Evolutionary conservation across 2,329 filamentous ascomycete species (phyloP).

Genomic region (Lachnellula willkommii): DNA sequence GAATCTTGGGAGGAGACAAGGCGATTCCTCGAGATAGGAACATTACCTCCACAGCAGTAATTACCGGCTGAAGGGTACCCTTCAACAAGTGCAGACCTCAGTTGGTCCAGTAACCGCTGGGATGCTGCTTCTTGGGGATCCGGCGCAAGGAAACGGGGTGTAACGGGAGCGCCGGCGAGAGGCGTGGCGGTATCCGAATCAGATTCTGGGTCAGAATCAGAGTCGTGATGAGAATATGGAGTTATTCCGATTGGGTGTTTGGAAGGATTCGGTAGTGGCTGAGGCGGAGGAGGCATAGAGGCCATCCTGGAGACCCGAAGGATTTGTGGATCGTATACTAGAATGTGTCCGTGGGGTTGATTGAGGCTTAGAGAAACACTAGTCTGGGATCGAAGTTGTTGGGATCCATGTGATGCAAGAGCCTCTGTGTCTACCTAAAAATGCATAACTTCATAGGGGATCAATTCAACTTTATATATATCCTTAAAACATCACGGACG

Average conservation of each 20-base stretch:
- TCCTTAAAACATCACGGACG: neutral
- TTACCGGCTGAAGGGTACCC: constrained; percentile 7
- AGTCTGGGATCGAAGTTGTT: neutral
- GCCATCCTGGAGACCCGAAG: constrained; percentile 5
- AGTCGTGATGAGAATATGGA: constrained; percentile 1
- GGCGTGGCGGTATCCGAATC: constrained; percentile 10
- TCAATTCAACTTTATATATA: constrained; percentile 10
- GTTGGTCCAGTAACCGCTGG: constrained; percentile 9
- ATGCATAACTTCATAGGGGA: constrained; percentile 1
- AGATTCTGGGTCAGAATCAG: constrained; percentile 11
- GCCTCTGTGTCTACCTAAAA: neutral
- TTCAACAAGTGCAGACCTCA: constrained; percentile 8
- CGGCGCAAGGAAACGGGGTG: neutral
- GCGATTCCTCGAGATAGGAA: constrained; percentile 7
- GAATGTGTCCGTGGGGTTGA: neutral
- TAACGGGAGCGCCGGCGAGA: constrained; percentile 5
- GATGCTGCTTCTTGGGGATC: constrained; percentile 3
- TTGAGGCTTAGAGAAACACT: neutral
- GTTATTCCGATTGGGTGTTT: constrained; percentile 3
- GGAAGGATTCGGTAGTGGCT: constrained; percentile 4
- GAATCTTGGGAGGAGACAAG: constrained; percentile 8
- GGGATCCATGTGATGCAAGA: neutral
- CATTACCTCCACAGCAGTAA: constrained; percentile 13
- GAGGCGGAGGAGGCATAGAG: constrained; percentile 10
- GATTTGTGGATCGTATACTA: neutral